phyloP scores from a whole-genome alignment of 31 red algal species.

The Pterothamnion heteromorphum region DNA sequence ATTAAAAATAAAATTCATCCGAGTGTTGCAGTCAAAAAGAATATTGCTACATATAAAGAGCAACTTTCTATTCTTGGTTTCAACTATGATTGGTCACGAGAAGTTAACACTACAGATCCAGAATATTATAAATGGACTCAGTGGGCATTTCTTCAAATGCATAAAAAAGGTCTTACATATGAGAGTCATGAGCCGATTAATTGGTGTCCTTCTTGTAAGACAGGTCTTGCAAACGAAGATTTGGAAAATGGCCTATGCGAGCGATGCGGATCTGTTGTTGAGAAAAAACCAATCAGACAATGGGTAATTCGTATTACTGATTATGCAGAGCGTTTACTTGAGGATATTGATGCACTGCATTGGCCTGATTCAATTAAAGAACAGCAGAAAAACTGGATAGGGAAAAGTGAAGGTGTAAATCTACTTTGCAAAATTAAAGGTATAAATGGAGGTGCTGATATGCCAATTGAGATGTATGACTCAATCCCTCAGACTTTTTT shows the following conservation, averaged over 20 bases:
- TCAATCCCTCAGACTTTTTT: too few relatives aligned
- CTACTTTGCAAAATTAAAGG: too few relatives aligned
- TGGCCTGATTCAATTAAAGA: conserved; percentile 95
- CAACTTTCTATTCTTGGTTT: conserved; percentile 87
- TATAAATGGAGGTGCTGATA: too few relatives aligned
- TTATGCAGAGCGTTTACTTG: conserved; percentile 89
- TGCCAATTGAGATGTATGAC: too few relatives aligned
- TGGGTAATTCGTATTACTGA: conserved; percentile 93
- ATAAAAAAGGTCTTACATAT: conserved; percentile 89
- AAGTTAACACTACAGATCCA: conserved; percentile 78
- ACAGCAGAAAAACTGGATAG: conserved; percentile 99
- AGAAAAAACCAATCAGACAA: conserved; percentile 85
- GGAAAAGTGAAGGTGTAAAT: conserved; percentile 74
- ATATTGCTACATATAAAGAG: conserved; percentile 71
- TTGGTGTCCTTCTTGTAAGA: conserved; percentile 94
- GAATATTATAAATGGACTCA: conserved; percentile 97
- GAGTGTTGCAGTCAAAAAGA: conserved; percentile 64
- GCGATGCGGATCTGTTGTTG: conserved; percentile 80
- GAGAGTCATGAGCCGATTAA: conserved; percentile 85
- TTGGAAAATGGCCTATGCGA: conserved; percentile 91
- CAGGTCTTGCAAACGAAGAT: conserved; percentile 96
- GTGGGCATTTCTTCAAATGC: conserved; percentile 95
- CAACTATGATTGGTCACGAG: conserved; percentile 88
- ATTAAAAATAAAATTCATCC: conserved; percentile 86
- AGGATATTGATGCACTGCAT: conserved; percentile 81